Base-by-base conservation (phyloP, 2,329 filamentous ascomycete genomes). In the Fusarium newnesense region DNA sequence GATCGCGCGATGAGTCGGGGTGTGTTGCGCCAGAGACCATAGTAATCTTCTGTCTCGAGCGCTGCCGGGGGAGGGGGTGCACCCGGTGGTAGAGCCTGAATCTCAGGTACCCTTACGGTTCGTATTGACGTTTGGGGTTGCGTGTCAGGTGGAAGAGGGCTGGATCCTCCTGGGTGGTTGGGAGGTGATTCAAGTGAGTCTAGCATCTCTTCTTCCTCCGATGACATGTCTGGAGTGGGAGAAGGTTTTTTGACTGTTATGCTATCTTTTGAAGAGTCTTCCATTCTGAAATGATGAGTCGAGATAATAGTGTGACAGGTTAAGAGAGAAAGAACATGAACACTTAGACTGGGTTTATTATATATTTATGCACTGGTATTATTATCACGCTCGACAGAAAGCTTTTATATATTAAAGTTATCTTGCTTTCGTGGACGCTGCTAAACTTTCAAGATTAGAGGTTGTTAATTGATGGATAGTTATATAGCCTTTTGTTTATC, bases 31-130 rank as follows among this genome's bases (percentile, higher is more conserved):
- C 50, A 54, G 36, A n/a, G 24, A 8, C 50, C 50, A 24, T 54
- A 54, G 50, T 54, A 54, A 36, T 54, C 50, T 54, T 54, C 50
- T 9, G 36, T 42, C 15, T 54, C 50, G 24, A 54, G 36, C 7
- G 34, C 50, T 13, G 36, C 13, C 3, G 19, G 26, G 5, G 36
- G 26, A 28, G 50, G 24, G 10, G 36, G 50, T 18, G 18, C 21
- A 2, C 50, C 50, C 4, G 4, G 15, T 18, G 50, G 50, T 18
- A 30, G 1, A 4, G 11, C 13, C 26, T 54, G 50, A 3, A 28
- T 4, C 21, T 18, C 7, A n/a, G 50, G 15, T 7, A 54, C 36
- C 15, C 50, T 24, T 12, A 42, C 50, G 26, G 19, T n/a, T 54
- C 50, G 15, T 30, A 42, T n/a, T 3, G 34, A n/a, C 8, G 24